A percentile compares a stretch with the other conserved stretches of the same genome.
phyloP scores from a whole-genome alignment of 805 yeast species.

The Geotrichum ghanense region DNA sequence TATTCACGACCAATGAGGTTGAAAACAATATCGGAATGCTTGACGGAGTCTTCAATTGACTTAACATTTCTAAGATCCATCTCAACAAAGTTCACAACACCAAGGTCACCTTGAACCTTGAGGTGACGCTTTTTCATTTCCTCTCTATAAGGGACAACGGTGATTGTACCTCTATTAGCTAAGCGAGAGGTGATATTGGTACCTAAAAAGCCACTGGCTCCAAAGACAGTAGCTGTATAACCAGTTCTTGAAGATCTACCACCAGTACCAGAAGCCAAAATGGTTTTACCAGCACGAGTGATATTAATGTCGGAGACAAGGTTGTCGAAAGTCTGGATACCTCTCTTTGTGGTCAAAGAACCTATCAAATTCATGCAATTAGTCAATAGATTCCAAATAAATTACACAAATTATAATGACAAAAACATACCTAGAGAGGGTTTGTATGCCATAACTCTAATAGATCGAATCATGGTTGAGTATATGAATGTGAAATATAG shows the following conservation, averaged over 20 bases:
- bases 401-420: background rate
- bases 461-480: background rate
- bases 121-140: constrained; percentile 66
- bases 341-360: constrained; percentile 10
- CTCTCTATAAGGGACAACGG: constrained; percentile 72
- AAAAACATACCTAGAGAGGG: background rate
- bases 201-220: constrained; percentile 72
- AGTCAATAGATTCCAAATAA: background rate
- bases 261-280: constrained; percentile 60
- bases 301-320: constrained; percentile 45
- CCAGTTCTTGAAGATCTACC: constrained; percentile 79
- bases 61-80: constrained; percentile 69
- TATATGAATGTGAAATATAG: too few species aligned
- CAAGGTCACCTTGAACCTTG: constrained; percentile 77
- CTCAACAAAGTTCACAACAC: constrained; percentile 76
- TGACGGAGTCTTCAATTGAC: constrained; percentile 65
- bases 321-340: constrained; percentile 27
- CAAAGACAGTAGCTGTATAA: constrained; percentile 80
- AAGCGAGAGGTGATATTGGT: constrained; percentile 57
- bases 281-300: constrained; percentile 65
- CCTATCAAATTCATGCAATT: background rate
- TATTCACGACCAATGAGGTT: constrained; percentile 70
- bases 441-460: background rate
- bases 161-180: constrained; percentile 72
- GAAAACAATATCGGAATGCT: constrained; percentile 72